A percentile compares a stretch with the other conserved stretches of the same genome.
Conservation (phyloP, 2,329 filamentous ascomycete genomes). For the Ceratocystis eucalypticola region DNA sequence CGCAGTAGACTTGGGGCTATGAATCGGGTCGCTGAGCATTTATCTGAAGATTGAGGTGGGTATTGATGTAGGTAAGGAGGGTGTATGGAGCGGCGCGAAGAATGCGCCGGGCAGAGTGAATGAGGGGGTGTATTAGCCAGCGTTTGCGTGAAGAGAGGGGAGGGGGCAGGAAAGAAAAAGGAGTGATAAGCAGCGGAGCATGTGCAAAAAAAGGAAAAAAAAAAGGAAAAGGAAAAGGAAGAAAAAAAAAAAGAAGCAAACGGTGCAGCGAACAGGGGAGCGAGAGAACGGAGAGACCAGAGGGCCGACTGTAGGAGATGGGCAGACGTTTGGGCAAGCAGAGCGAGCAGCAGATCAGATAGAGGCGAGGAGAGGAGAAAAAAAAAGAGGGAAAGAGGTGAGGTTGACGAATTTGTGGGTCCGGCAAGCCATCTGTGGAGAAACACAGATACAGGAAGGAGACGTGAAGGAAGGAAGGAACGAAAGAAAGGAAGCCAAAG, state of each 20-base stretch:
- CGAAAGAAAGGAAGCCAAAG: not conserved
- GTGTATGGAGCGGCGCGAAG: conserved; percentile 8
- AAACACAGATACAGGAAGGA: not conserved
- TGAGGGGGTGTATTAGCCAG: not conserved
- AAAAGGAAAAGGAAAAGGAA: not conserved
- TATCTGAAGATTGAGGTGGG: not conserved
- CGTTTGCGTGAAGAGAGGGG: not conserved
- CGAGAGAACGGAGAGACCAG: not conserved
- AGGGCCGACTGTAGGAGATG: not conserved
- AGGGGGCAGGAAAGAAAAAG: not conserved
- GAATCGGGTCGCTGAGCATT: not conserved
- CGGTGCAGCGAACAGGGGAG: not conserved
- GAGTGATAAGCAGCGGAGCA: not conserved
- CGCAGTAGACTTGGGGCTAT: not conserved
- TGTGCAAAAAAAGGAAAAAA: not conserved
- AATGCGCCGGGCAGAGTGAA: conserved; percentile 7
- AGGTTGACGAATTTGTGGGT: conserved; percentile 2
- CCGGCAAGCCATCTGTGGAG: not conserved
- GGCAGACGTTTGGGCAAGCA: no score
- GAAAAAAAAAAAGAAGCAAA: not conserved
- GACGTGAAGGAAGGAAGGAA: not conserved
- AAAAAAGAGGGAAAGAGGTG: not conserved
- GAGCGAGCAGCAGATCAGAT: not conserved
- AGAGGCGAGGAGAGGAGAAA: not conserved
- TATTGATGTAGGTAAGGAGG: not conserved